Conservation (phyloP, 192 early-diverging fungal genomes). For the Linnemannia zychae region DNA sequence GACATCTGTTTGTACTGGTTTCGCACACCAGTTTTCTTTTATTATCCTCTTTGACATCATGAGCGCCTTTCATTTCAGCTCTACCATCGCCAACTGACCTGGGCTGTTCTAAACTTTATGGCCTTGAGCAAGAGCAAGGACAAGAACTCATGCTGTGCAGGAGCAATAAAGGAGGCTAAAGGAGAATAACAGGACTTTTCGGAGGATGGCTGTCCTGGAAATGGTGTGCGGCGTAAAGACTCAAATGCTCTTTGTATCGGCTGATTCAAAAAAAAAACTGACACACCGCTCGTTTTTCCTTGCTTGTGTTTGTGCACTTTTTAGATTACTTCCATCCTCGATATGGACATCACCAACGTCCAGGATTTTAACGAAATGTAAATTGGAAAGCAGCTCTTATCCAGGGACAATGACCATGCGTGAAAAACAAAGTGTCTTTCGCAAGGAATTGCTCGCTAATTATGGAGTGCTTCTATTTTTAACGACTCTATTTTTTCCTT, state of each 20-base stretch:
- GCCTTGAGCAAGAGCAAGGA: background rate
- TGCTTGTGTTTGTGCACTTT: background rate
- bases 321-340: slow-evolving; percentile 88
- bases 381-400: background rate
- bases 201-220: background rate
- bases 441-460: background rate
- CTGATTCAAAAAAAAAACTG: slow-evolving; percentile 11
- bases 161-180: background rate
- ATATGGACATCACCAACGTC: slow-evolving; percentile 90
- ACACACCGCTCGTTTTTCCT: background rate
- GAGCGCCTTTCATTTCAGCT: background rate
- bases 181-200: background rate
- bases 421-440: background rate
- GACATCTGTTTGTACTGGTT: background rate
- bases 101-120: background rate
- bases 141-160: background rate
- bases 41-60: slow-evolving; percentile 11
- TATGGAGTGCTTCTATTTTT: slow-evolving; percentile 21
- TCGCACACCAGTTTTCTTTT: background rate
- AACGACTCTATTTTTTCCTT: slow-evolving; percentile 13
- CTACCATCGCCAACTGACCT: background rate
- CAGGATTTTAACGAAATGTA: slow-evolving; percentile 94
- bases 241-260: background rate
- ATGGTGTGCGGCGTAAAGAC: background rate
- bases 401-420: background rate